Evolutionary conservation across 2,329 filamentous ascomycete genomes (phyloP), one percentile per base, ranked within the genome.

Genomic region (Colletotrichum graminicola): DNA sequence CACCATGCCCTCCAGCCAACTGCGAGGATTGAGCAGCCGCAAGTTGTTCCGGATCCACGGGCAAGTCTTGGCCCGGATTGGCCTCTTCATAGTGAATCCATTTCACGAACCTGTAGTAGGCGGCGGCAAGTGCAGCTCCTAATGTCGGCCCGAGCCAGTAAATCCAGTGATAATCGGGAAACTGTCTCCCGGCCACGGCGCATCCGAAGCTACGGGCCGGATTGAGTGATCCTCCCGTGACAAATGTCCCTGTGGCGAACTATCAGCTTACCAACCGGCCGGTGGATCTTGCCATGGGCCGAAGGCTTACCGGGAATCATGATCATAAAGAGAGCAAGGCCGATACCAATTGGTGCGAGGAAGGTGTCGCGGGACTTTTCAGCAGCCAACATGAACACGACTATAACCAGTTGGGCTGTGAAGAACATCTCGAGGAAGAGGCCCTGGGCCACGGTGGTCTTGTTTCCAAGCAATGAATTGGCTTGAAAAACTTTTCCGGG

Each of bases 341-440:
- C 91, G 73, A 93, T 92, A 0, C 89, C 91, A 0, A 93, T 80
- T 0, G 91, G 91, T 0, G 90, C 91, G 4, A 92, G 80, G 75
- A 86, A 92, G 0, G 90, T 93, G 6, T 87, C 88, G 73, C 88
- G 88, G 76, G 92, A 90, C 79, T 93, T 92, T 76, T 92, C 90
- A 4, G 84, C 86, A 0, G 90, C 90, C 43, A 92, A 82, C 89
- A 92, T 92, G 77, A 90, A 85, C 67, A 91, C 85, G 8, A 88
- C 86, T 69, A 91, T 86, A 14, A 90, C 84, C 21, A 91, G 82
- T 76, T 89, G 82, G 0, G 87, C 83, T 0, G 88, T 91, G 43
- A 91, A 82, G 76, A 91, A 88, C 82, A 89, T 86, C 77, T 91
- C 89, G 71, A 90, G 86, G 76, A 91, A 90, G 21, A 91, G 78